Evolutionary conservation across 139 green algal genomes (phyloP), one percentile per base, ranked within the genome.

Genomic region (Chlorella sp.): DNA sequence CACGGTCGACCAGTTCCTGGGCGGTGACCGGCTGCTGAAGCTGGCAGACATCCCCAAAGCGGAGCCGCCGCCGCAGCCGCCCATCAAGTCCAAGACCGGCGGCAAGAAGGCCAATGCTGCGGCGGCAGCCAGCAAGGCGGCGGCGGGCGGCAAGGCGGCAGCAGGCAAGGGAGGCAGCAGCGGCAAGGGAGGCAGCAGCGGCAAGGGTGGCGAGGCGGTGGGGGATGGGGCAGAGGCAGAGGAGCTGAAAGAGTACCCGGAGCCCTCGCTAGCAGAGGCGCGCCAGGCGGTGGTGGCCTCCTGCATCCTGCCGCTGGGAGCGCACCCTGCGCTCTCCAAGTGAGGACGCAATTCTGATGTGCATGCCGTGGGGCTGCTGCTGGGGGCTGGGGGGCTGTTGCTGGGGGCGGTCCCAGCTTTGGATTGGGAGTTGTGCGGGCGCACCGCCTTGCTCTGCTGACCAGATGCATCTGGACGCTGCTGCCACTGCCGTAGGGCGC

Each of bases 271-370:
- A 85, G 89, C 92, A 38, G 93, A 96, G 83, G 85, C 95, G 40
- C 90, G 94, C 16, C 90, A 96, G 79, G 81, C 85, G n/a, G 56
- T 98, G n/a, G 94, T 89, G 5, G 94, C 96, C 88, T 95, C 92
- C 88, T 93, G 84, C 82, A 86, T 97, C 26, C 89, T 98, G 80
- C 95, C 96, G 1, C 83, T 98, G 69, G 94, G 90, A 46, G 92
- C 73, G 7, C 46, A 62, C 43, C 30, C 82, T 32, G 30, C 46
- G 36, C 73, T 58, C 75, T 38, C n/a, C 34, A 84, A 48, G 79
- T 76, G 54, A 81, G 76, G n/a, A n/a, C n/a, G n/a, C 38, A 17
- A 19, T 1, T 28, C 43, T 60, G 51, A 11, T 60, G 51, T 60
- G 51, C 51, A 60, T 60, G 51, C 51, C 24, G 51, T 60, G 51